A percentile compares a stretch with the other conserved stretches of the same genome.
Conservation (phyloP, 352 stramenopile species). For the Globisporangium rhizosaccharum region DNA sequence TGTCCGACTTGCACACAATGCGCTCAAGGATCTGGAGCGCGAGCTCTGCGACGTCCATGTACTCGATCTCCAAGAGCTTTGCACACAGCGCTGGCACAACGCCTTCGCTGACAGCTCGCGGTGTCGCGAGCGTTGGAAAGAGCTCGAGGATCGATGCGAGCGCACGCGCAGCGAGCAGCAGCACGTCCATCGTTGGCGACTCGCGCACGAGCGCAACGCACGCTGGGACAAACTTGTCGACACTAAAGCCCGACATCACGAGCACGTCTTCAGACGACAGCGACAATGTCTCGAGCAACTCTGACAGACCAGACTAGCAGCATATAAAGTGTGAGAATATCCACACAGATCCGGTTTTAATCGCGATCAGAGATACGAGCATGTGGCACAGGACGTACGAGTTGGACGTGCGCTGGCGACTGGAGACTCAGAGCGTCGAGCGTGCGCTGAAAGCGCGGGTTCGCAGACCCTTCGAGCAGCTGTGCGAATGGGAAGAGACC, state of each 20-base stretch:
- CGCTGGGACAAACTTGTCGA: conserved; percentile 49
- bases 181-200: conserved; percentile 51
- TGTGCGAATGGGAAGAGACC: conserved; percentile 54
- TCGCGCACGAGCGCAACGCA: conserved; percentile 35
- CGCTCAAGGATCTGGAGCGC: conserved; percentile 62
- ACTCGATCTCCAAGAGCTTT: conserved; percentile 75
- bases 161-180: conserved; percentile 50
- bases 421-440: conserved; percentile 31
- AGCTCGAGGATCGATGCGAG: conserved; percentile 56
- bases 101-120: conserved; percentile 34
- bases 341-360: too few species aligned
- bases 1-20: conserved; percentile 28
- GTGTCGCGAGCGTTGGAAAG: conserved; percentile 33
- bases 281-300: conserved; percentile 65
- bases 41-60: conserved; percentile 77
- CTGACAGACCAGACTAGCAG: conserved; percentile 29
- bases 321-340: conserved; percentile 3
- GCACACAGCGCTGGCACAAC: conserved; percentile 57
- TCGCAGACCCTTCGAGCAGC: conserved; percentile 28
- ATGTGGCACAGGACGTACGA: conserved; percentile 20
- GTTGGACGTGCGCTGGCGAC: conserved; percentile 31
- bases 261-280: conserved; percentile 65
- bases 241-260: conserved; percentile 52
- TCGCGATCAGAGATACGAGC: neutral
- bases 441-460: conserved; percentile 37